Evolutionary conservation across 2,329 filamentous ascomycete species (phyloP), one percentile per base, ranked within the genome.

Genomic region (Grosmannia penicillata): DNA sequence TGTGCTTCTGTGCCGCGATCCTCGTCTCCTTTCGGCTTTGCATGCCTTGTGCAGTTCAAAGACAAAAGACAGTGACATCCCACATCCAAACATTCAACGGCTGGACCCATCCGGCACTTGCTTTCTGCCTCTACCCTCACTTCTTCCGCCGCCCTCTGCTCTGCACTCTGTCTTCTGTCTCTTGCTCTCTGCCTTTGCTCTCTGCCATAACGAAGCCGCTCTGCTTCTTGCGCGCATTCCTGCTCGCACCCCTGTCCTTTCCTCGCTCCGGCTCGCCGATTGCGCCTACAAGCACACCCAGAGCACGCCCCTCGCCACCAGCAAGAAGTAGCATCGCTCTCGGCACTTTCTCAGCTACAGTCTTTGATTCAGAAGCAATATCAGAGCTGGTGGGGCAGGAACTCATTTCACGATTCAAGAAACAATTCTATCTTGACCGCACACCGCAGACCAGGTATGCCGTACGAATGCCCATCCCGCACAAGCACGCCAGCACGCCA

Each of bases 311-410:
- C n/a, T n/a, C n/a, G n/a, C n/a, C n/a, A n/a, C n/a, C n/a, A n/a
- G n/a, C n/a, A n/a, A n/a, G n/a, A n/a, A n/a, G n/a, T n/a, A n/a
- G n/a, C n/a, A n/a, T n/a, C n/a, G n/a, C n/a, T n/a, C n/a, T n/a
- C n/a, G n/a, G n/a, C n/a, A n/a, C n/a, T n/a, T n/a, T n/a, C n/a
- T n/a, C n/a, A n/a, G n/a, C n/a, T n/a, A n/a, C n/a, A n/a, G n/a
- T n/a, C n/a, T n/a, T 36, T 41, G 28, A 36, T 19, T 34, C 23
- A 31, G 30, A 44, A 24, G 22, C 25, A 35, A 33, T 36, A 38
- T 37, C 35, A 33, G 40, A 36, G 39, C 37, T 35, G 42, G 39
- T 44, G 39, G 43, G 42, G 35, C 18, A 28, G 11, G n/a, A 22
- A 4, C 13, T 34, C 19, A 32, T 32, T 33, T 25, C 10, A 37